phyloP scores from a whole-genome alignment of 2,329 filamentous ascomycete species.

The Calonectria henricotiae region DNA sequence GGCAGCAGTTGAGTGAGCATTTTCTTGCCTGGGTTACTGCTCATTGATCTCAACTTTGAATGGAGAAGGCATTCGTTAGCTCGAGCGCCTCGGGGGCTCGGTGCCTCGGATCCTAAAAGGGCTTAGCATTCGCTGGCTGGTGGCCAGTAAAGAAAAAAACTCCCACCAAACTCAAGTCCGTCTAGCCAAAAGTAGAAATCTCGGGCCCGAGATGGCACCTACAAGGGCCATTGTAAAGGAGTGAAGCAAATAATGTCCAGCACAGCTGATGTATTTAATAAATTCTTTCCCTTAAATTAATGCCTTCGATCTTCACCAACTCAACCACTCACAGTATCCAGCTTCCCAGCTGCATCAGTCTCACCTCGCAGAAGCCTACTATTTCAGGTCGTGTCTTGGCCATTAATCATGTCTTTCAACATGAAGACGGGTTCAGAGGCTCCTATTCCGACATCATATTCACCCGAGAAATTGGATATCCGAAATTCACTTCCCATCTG shows the following conservation, averaged over 20 bases:
- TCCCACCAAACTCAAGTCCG: too few species aligned
- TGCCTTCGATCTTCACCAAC: background rate
- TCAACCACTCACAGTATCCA: background rate
- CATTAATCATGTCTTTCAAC: background rate
- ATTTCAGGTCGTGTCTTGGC: background rate
- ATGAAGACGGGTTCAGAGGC: background rate
- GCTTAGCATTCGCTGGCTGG: background rate
- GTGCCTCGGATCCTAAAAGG: background rate
- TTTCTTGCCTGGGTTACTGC: too few species aligned
- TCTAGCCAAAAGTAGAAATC: conserved; percentile 2
- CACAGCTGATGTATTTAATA: background rate
- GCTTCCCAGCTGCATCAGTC: background rate
- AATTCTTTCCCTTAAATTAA: background rate
- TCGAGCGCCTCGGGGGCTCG: background rate
- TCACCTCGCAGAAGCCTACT: background rate
- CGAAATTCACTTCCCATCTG: background rate
- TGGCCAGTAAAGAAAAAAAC: rapidly evolving
- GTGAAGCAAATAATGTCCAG: background rate
- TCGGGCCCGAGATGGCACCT: conserved; percentile 4
- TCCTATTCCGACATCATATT: background rate
- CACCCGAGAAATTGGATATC: background rate
- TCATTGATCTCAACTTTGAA: too few species aligned
- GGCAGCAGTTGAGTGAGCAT: background rate
- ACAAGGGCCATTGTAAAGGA: too few species aligned
- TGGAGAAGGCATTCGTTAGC: background rate